Evolutionary conservation across 345 rosid species (phyloP).

Genomic region (Populus euphratica): DNA sequence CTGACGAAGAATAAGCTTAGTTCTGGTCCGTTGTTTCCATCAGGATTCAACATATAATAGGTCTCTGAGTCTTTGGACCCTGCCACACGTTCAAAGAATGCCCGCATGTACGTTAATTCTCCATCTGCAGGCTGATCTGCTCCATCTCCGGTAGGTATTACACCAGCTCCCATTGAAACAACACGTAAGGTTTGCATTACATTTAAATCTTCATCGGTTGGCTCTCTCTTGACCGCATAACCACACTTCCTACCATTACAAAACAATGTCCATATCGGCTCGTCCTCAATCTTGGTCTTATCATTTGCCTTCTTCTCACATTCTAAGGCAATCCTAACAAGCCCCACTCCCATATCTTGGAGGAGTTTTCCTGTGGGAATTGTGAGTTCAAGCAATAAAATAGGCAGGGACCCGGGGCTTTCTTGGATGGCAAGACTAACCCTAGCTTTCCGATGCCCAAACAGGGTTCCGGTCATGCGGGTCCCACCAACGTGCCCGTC

Average conservation of each 20-base stretch:
- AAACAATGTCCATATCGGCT: conserved; percentile 73
- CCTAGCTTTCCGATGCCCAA: conserved; percentile 63
- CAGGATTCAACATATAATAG: conserved; percentile 78
- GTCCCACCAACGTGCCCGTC: conserved; percentile 71
- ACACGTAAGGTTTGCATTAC: conserved; percentile 76
- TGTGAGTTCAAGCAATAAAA: conserved; percentile 59
- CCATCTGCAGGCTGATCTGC: conserved; percentile 44
- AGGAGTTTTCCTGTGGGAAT: conserved; percentile 72
- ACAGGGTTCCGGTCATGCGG: conserved; percentile 74
- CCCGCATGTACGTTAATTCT: conserved; percentile 71
- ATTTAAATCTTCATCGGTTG: conserved; percentile 65
- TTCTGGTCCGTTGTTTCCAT: conserved; percentile 72
- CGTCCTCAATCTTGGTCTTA: conserved; percentile 58
- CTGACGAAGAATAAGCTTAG: conserved; percentile 62
- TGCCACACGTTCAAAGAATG: conserved; percentile 69
- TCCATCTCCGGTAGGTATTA: conserved; percentile 43
- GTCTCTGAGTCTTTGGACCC: conserved; percentile 89
- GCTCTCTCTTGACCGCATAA: conserved; percentile 70
- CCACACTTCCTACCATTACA: conserved; percentile 72
- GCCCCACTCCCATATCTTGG: conserved; percentile 68
- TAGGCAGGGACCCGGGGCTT: conserved; percentile 56
- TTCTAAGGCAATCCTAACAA: conserved; percentile 73
- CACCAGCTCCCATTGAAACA: conserved; percentile 79
- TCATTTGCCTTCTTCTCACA: conserved; percentile 62
- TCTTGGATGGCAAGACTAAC: conserved; percentile 75